Evolutionary conservation across 257 asterid genomes (phyloP), one percentile per base, ranked within the genome.

Genomic region (Solanum medicagineum): DNA sequence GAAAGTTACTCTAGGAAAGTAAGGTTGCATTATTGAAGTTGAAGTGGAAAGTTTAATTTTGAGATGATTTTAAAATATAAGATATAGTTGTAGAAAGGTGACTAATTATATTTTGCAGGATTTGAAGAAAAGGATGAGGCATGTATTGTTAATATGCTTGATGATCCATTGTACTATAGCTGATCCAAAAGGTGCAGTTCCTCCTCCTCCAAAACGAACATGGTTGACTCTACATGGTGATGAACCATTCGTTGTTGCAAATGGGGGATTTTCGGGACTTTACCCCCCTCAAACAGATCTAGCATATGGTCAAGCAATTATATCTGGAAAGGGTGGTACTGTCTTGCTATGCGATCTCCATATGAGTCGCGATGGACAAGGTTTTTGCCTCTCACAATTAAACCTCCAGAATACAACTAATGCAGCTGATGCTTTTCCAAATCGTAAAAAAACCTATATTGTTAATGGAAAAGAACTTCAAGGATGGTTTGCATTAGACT

Each of bases 401-500:
- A 89, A 92, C 88, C 93, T 96, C 45, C 88, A 86, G 75, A 96
- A 96, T 75, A 79, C 94, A 51, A 94, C 99, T 6, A 86, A 40
- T 75, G 90, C 94, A 55, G 86, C 89, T 3, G 81, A 84, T 1
- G 29, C 83, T 15, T 93, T 90, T 85, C 97, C 94, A 0, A 82
- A 93, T 63, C 89, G 92, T 66, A 87, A 81, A 44, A 96, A 91
- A 87, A 86, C 87, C 3, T 92, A 94, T 88, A 87, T 87, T 24
- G 54, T 96, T 24, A 84, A 94, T 66, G 99, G 98, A 51, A 88
- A 74, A 69, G 89, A 90, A n/a, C 40, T 89, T 32, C 86, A 65
- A 42, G 99, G 99, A 60, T 94, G 90, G 89, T 96, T 92, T 71
- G 98, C 97, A 4, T 51, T 94, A 81, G 99, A 94, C 84, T 93